Base-by-base conservation (phyloP, 768 basidiomycete genomes). In the Trametes gibbosa region DNA sequence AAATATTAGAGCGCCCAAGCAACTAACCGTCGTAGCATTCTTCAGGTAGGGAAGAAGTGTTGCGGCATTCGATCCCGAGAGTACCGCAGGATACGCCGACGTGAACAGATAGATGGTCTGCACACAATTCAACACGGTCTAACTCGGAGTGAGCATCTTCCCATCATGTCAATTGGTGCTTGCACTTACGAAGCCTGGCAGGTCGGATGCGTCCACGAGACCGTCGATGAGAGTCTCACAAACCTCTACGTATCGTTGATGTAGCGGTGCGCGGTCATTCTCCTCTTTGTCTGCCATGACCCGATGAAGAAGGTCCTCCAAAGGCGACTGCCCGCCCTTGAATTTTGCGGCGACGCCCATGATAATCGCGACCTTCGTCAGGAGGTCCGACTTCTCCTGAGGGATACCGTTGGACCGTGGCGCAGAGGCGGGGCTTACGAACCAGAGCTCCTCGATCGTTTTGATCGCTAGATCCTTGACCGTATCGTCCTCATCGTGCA, bases 391-490 rank as follows among this genome's bases (percentile, higher is more conserved):
- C 70, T 86, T 89, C 58, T 84, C 84, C 29, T 77, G 77, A 3
- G 70, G 52, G 29, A 72, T 56, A 4, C 17, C 25, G n/a, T 29
- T 43, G 1, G 55, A 21, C 46, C 47, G 57, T 0, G 61, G n/a
- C 10, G 42, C 47, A 10, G 56, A 39, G 1, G 64, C 65, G 0
- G 71, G 56, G 17, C 19, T 49, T 42, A 81, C 79, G 69, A 98
- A 96, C 91, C 95, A 95, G 3, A 98, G 75, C 63, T 98, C 95
- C 64, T 95, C 93, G 37, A 98, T 74, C 0, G 92, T 86, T 70
- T 93, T 95, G 65, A 90, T 76, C 0, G 96, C 93, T 16, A 98
- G 81, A 52, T 98, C 96, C 77, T 92, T 96, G 63, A 99, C 92
- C 0, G 85, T 86, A 46, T 98, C 95, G 68, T 99, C 97, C 69